A percentile compares a stretch with the other conserved stretches of the same genome.
phyloP scores from a whole-genome alignment of 257 asterid genomes.

The Parsonsia alboflavescens region DNA sequence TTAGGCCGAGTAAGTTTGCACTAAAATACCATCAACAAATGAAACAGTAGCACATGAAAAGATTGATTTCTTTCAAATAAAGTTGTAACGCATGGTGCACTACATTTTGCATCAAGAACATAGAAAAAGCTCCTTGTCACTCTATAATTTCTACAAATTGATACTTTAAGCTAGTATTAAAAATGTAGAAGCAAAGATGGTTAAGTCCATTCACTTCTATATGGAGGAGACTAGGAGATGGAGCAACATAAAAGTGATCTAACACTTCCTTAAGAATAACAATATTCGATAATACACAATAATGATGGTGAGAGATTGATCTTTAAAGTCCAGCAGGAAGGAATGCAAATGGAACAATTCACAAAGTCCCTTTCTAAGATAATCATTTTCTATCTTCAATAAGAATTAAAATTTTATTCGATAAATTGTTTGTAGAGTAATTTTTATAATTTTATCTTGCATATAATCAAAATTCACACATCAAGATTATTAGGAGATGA shows the following conservation, averaged over 20 bases:
- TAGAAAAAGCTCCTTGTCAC: neutral
- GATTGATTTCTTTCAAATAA: neutral
- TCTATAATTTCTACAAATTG: neutral
- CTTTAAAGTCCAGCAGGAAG: neutral
- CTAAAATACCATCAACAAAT: neutral
- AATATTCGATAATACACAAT: neutral
- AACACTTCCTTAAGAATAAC: neutral
- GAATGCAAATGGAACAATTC: neutral
- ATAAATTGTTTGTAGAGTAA: neutral
- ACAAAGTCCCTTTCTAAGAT: neutral
- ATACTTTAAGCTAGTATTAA: neutral
- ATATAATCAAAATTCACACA: neutral
- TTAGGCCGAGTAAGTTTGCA: neutral
- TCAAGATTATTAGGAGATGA: neutral
- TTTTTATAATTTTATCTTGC: neutral
- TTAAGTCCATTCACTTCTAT: neutral
- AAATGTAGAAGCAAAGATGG: neutral
- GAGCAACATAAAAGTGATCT: neutral
- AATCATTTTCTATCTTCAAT: neutral
- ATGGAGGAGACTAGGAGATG: neutral
- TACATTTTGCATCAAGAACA: neutral
- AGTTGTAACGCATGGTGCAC: neutral
- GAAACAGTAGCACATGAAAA: neutral
- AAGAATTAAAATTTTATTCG: neutral
- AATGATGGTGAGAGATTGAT: neutral